A percentile compares a stretch with the other conserved stretches of the same genome.
These are phyloP conservation scores for Cynanchum wilfordii DNA, from an alignment of 257 asterid genomes.

Conservation along the genomic window DNA sequence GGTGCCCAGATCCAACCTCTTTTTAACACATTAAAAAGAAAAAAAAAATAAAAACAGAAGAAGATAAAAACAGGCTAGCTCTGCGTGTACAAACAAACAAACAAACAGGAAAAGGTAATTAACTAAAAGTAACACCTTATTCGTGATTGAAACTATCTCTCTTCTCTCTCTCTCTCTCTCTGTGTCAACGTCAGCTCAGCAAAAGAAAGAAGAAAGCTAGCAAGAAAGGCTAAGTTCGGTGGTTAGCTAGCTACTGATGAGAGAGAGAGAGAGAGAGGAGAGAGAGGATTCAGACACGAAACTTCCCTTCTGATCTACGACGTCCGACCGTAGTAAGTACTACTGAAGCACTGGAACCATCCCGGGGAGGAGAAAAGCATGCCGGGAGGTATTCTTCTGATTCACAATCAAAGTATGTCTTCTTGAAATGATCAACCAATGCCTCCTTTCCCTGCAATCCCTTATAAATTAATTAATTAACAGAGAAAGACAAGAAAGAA, in stretches of 20 bases:
- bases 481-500: too few species aligned
- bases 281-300: background rate
- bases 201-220: background rate
- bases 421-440: conserved; percentile 25
- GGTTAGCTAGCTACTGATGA: background rate
- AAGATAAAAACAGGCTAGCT: too few species aligned
- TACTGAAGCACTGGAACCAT: conserved; percentile 45
- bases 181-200: too few species aligned
- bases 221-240: background rate
- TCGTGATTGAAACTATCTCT: too few species aligned
- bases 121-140: too few species aligned
- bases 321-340: conserved; percentile 31
- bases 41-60: too few species aligned
- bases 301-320: conserved; percentile 11
- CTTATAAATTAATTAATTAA: background rate
- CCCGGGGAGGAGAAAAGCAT: conserved; percentile 44
- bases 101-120: too few species aligned
- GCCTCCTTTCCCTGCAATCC: conserved; percentile 54
- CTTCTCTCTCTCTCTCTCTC: too few species aligned
- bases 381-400: conserved; percentile 46
- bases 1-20: conserved; percentile 55
- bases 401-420: conserved; percentile 40
- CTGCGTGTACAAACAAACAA: too few species aligned
- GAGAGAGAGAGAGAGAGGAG: too few species aligned
- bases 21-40: background rate